Evolutionary conservation across 108 stramenopile species (phyloP).

Genomic region (Nitzschia palea): DNA sequence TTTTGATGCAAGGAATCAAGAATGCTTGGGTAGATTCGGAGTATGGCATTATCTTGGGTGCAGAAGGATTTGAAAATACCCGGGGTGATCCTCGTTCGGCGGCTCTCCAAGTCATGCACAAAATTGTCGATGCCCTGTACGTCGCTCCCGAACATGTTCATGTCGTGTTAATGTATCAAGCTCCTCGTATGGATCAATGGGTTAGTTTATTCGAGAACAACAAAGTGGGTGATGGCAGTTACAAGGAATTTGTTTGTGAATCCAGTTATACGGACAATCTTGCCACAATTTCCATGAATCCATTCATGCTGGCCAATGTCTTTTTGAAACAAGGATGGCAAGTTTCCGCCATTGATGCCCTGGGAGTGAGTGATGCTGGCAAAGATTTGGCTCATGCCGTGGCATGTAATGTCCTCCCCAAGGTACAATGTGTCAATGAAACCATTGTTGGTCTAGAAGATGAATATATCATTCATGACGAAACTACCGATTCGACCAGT

Average conservation of each 20-base stretch:
- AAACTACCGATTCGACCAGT: background rate
- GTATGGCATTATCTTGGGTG: conserved; percentile 26
- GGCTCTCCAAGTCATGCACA: conserved; percentile 11
- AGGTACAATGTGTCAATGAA: background rate
- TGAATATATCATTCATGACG: background rate
- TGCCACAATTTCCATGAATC: conserved; percentile 28
- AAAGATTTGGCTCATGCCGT: conserved; percentile 17
- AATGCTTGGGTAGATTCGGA: background rate
- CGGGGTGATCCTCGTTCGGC: conserved; percentile 1
- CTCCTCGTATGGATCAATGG: conserved; percentile 36
- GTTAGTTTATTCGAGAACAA: conserved; percentile 6
- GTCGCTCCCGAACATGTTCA: conserved; percentile 14
- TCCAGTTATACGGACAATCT: background rate
- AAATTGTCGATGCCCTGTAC: background rate
- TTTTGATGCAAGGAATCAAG: conserved; percentile 10
- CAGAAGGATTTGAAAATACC: conserved; percentile 15
- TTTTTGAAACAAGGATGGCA: conserved; percentile 19
- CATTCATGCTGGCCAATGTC: conserved; percentile 10
- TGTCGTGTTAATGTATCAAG: conserved; percentile 19
- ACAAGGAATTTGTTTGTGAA: background rate
- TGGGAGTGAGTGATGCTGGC: conserved; percentile 1
- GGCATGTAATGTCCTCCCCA: conserved; percentile 20
- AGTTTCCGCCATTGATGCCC: conserved; percentile 14
- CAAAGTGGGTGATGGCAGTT: background rate
- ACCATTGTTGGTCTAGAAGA: background rate